Evolutionary conservation across 306 rosid species (phyloP).

Genomic region (Cicer pinnatifidum): DNA sequence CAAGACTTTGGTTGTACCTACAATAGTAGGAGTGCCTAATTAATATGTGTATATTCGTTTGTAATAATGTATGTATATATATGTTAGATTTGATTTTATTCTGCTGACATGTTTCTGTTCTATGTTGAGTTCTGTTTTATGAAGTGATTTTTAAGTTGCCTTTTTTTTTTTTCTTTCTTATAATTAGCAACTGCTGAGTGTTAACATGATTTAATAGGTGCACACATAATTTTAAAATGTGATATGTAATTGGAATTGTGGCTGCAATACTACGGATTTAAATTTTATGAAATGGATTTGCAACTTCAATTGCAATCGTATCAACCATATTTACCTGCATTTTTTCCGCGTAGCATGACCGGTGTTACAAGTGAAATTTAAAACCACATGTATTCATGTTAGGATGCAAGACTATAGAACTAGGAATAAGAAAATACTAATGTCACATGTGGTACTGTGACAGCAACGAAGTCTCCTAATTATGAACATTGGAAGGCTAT

Average conservation of each 20-base stretch:
- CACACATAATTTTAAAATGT: no score
- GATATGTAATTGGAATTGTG: accelerated
- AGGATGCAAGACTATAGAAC: neutral
- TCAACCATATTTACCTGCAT: no score
- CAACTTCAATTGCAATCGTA: no score
- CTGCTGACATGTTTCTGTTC: neutral
- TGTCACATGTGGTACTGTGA: neutral
- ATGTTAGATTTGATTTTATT: conserved; percentile 3
- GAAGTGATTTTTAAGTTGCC: conserved; percentile 24
- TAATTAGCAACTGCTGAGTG: neutral
- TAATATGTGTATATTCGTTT: conserved; percentile 5
- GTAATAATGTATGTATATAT: neutral
- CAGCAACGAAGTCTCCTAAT: conserved; percentile 20
- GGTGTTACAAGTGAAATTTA: no score
- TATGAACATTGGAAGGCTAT: conserved; percentile 39
- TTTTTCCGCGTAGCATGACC: no score
- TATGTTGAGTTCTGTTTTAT: conserved; percentile 15
- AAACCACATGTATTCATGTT: neutral
- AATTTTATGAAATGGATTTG: no score
- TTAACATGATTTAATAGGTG: neutral
- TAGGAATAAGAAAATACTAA: conserved; percentile 7
- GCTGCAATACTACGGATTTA: no score
- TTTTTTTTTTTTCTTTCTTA: neutral
- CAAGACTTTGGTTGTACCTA: conserved; percentile 36
- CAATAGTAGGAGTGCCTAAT: conserved; percentile 5